Evolutionary conservation across 2,329 filamentous ascomycete genomes (phyloP).

Genomic region (Penicillium sp.): DNA sequence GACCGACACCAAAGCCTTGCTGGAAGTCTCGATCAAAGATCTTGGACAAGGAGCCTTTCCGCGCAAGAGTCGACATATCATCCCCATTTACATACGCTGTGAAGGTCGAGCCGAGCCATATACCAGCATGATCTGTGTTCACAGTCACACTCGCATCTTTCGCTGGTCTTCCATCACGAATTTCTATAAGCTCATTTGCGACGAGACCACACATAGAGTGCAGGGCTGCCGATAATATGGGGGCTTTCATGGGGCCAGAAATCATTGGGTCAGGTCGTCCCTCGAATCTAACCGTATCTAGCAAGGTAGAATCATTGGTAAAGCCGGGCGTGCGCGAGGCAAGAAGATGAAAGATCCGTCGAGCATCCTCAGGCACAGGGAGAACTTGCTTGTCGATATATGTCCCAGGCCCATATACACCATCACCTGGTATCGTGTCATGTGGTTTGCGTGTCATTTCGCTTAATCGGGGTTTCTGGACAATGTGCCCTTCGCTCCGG

Average conservation of each 20-base stretch:
- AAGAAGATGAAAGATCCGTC: conserved; percentile 38
- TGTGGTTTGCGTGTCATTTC: background rate
- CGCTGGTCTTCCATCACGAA: conserved; percentile 5
- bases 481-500: no score
- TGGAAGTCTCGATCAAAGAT: conserved; percentile 41
- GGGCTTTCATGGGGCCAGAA: conserved; percentile 46
- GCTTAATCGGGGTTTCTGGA: background rate
- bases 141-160: conserved; percentile 32
- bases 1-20: conserved; percentile 32
- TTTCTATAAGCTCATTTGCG: conserved; percentile 38
- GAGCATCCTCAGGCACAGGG: conserved; percentile 29
- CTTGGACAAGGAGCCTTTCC: conserved; percentile 29
- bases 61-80: conserved; percentile 29
- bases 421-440: background rate
- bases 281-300: conserved; percentile 37
- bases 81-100: conserved; percentile 41
- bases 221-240: conserved; percentile 41
- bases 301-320: conserved; percentile 32
- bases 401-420: conserved; percentile 7
- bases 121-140: conserved; percentile 50
- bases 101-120: conserved; percentile 46
- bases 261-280: conserved; percentile 43
- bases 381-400: conserved; percentile 6
- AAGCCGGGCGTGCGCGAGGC: conserved; percentile 43
- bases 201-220: conserved; percentile 46